Evolutionary conservation across 176 grass and related monocot species (phyloP), one percentile per base, ranked within the genome.

Genomic region (Dendrocalamus sinicus): DNA sequence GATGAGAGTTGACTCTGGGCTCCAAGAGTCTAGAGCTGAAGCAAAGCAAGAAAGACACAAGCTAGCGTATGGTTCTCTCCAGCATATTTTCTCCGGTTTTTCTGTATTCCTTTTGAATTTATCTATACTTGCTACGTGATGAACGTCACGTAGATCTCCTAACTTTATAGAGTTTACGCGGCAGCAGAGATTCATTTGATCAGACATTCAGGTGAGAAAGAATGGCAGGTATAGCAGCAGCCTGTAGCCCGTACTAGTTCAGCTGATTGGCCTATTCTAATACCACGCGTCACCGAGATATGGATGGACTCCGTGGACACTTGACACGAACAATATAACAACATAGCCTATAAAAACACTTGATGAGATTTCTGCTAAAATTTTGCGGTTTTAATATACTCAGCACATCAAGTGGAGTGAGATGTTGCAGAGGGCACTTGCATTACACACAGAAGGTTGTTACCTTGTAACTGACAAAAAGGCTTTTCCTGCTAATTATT

Each of bases 401-500:
- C 47, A 14, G 63, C 55, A 52, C 37, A 70, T 91, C 24, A 14
- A 84, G 43, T 62, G 9, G 59, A 46, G 48, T 72, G 54, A 68
- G 55, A 67, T 45, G 43, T 79, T 44, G 30, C 64, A 79, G 17
- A 62, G 44, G 23, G 53, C 57, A 55, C 40, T 67, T 66, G 51
- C 9, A 77, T 66, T 81, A 86, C 54, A 81, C 76, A 81, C 22
- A 87, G 2, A 77, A 24, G 8, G 43, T 46, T 35, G 22, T 20
- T 77, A 37, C 58, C 28, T 59, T 79, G 60, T 50, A 68, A 80
- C 61, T 76, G 81, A 64, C 80, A 81, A 85, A 91, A 81, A 44
- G 86, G 71, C 76, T 85, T 72, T 72, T 81, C 81, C 81, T 65
- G 45, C 81, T 91, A 85, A 80, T 88, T 76, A 81, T 88, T 91